Conservation (phyloP, 345 rosid genomes). For the Dovyalis caffra region DNA sequence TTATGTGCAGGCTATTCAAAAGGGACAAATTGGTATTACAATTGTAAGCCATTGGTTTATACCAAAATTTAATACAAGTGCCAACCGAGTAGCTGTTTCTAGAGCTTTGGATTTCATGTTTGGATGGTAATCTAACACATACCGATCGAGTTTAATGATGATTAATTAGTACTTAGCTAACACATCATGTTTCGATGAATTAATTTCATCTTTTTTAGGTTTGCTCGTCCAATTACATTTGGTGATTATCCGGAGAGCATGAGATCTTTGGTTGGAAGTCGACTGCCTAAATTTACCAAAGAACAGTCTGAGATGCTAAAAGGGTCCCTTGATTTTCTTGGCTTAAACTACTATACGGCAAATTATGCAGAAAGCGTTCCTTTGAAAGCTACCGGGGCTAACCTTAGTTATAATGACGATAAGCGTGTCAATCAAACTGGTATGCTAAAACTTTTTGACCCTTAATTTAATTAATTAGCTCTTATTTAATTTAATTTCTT, state of each 20-base stretch:
- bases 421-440: background rate
- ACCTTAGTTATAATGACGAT: slow-evolving; percentile 14
- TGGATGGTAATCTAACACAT: slow-evolving; percentile 34
- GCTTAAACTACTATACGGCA: slow-evolving; percentile 15
- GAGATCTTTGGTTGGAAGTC: slow-evolving; percentile 15
- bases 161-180: background rate
- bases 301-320: slow-evolving; percentile 8
- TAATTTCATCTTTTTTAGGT: slow-evolving; percentile 2
- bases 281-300: slow-evolving; percentile 19
- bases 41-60: slow-evolving; percentile 24
- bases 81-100: slow-evolving; percentile 24
- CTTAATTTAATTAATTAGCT: too few species aligned
- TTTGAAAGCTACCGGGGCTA: background rate
- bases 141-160: too few species aligned
- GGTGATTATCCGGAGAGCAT: slow-evolving; percentile 23
- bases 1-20: slow-evolving; percentile 16
- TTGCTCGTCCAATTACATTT: slow-evolving; percentile 13
- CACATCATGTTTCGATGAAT: too few species aligned
- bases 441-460: background rate
- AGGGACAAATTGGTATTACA: slow-evolving; percentile 37
- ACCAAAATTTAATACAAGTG: slow-evolving; percentile 31
- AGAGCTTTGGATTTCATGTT: slow-evolving; percentile 45
- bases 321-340: slow-evolving; percentile 18
- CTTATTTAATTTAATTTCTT: too few species aligned
- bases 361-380: slow-evolving; percentile 17